Conservation (phyloP, 225 moss, liverwort and hornwort genomes). For the Rhytidiadelphus loreus region DNA sequence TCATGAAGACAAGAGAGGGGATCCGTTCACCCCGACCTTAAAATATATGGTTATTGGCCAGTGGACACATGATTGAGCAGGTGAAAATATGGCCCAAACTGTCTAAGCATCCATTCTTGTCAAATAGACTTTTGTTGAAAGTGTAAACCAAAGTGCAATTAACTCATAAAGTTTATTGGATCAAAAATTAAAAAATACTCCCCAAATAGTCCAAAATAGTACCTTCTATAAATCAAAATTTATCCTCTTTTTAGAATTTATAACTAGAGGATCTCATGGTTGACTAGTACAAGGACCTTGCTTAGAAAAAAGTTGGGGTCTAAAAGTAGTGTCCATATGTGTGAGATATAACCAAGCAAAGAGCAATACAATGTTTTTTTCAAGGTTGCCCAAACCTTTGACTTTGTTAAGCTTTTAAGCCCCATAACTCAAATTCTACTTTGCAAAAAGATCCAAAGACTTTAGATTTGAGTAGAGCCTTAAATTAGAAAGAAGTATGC, state of each 20-base stretch:
- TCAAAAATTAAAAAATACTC: background rate
- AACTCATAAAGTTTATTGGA: rapidly evolving
- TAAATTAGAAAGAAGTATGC: background rate
- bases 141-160: background rate
- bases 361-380: background rate
- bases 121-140: background rate
- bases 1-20: too few relatives aligned
- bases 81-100: background rate
- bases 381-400: background rate
- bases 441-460: background rate
- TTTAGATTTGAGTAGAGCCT: background rate
- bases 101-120: background rate
- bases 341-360: background rate
- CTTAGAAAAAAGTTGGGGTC: too few relatives aligned
- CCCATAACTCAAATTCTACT: background rate
- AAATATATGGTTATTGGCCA: too few relatives aligned
- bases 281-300: background rate
- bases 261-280: background rate
- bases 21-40: too few relatives aligned
- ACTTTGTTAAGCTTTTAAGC: background rate
- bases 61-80: background rate
- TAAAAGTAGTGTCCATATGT: background rate
- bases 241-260: background rate
- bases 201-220: rapidly evolving
- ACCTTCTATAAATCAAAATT: background rate